phyloP scores from a whole-genome alignment of 257 asterid genomes.

The Primulina tabacum region DNA sequence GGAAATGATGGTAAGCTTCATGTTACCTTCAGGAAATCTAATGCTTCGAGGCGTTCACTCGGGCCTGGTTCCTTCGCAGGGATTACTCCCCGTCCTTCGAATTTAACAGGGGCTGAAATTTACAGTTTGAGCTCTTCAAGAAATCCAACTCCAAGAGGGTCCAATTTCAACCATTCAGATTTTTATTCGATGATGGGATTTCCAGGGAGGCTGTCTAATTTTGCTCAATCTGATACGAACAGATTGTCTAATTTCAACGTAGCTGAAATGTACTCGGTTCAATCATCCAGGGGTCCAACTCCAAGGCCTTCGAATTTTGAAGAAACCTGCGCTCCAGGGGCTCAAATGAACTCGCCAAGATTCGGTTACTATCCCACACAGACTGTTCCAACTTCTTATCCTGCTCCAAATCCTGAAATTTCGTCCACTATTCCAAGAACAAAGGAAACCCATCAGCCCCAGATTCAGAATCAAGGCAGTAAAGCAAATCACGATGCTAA shows the following conservation, averaged over 20 bases:
- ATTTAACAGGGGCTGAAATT: conserved; percentile 52
- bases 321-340: conserved; percentile 66
- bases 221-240: conserved; percentile 70
- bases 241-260: conserved; percentile 69
- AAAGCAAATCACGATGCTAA: conserved; percentile 69
- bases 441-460: conserved; percentile 30
- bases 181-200: conserved; percentile 66
- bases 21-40: conserved; percentile 76
- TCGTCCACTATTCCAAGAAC: conserved; percentile 52
- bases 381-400: conserved; percentile 54
- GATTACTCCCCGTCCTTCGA: conserved; percentile 49
- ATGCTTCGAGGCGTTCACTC: conserved; percentile 75
- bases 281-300: conserved; percentile 87
- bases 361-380: conserved; percentile 69
- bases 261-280: conserved; percentile 79
- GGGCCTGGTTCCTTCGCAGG: conserved; percentile 44
- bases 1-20: conserved; percentile 90
- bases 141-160: conserved; percentile 51
- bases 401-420: conserved; percentile 92
- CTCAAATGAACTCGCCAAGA: conserved; percentile 53
- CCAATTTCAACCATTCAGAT: conserved; percentile 53
- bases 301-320: conserved; percentile 91
- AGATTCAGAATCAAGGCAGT: conserved; percentile 27
- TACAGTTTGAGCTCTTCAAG: conserved; percentile 58
- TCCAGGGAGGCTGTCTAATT: conserved; percentile 70